phyloP scores from a whole-genome alignment of 2,329 filamentous ascomycete genomes.

The Diaporthe caulivora region DNA sequence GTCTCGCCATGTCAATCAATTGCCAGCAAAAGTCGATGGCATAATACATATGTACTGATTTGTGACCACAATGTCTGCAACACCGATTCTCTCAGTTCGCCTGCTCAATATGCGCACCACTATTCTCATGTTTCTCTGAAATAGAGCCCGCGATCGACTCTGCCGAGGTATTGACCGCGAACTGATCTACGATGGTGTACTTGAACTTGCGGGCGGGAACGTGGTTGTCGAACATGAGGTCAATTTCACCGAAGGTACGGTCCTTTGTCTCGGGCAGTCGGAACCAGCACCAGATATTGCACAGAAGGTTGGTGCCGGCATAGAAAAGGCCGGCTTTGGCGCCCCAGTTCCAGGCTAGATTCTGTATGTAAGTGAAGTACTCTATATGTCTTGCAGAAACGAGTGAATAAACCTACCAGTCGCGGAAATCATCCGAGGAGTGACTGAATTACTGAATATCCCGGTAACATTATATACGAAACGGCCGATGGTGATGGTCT shows the following conservation, averaged over 20 bases:
- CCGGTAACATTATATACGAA: constrained; percentile 46
- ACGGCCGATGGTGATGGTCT: constrained; percentile 45
- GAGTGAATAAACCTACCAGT: constrained; percentile 39
- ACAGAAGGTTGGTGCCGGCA: constrained; percentile 46
- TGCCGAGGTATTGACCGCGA: background rate
- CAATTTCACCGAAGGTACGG: constrained; percentile 41
- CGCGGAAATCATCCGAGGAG: constrained; percentile 44
- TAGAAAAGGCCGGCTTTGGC: constrained; percentile 48
- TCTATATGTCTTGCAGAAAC: too few relatives aligned
- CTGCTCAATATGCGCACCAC: background rate
- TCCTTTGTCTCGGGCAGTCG: constrained; percentile 47
- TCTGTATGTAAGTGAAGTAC: background rate
- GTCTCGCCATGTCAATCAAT: background rate
- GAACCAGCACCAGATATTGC: constrained; percentile 48
- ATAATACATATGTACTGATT: accelerated
- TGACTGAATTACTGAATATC: constrained; percentile 46
- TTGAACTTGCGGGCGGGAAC: constrained; percentile 41
- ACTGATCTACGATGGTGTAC: constrained; percentile 45
- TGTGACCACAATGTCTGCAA: background rate
- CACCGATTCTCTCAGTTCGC: background rate
- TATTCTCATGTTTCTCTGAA: constrained; percentile 27
- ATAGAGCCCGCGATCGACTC: constrained; percentile 27
- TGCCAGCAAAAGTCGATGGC: background rate
- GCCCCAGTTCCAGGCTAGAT: constrained; percentile 47
- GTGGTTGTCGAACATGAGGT: constrained; percentile 45